A percentile compares a stretch with the other conserved stretches of the same genome.
These are phyloP conservation scores for Fonsecaea nubica DNA, from an alignment of 2,329 filamentous ascomycete genomes.

Conservation along the genomic window DNA sequence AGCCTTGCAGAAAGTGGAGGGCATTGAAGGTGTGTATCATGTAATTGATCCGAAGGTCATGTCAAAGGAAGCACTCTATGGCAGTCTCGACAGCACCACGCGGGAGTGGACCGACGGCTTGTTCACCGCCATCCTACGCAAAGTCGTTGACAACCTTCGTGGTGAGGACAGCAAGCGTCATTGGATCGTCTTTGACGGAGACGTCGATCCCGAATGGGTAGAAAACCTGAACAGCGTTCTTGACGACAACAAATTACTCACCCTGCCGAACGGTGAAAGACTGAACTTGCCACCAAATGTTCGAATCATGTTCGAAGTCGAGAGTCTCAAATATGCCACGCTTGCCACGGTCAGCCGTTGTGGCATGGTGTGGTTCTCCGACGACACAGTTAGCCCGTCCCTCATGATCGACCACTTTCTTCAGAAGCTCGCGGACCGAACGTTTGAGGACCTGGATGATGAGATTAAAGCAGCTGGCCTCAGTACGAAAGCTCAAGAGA, in stretches of 20 bases:
- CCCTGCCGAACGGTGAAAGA: conserved; percentile 95
- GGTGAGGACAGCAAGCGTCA: conserved; percentile 96
- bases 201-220: conserved; percentile 99
- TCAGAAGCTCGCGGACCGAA: conserved; percentile 76
- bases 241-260: conserved; percentile 98
- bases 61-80: conserved; percentile 98
- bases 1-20: conserved; percentile 88
- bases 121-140: conserved; percentile 95
- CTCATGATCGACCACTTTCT: conserved; percentile 96
- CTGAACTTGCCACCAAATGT: conserved; percentile 93
- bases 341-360: conserved; percentile 98
- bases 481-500: conserved; percentile 76
- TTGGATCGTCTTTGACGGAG: conserved; percentile 99
- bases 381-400: conserved; percentile 88
- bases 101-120: conserved; percentile 98
- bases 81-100: conserved; percentile 93
- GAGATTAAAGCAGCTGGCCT: conserved; percentile 80
- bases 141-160: conserved; percentile 98
- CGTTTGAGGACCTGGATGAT: conserved; percentile 95
- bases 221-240: conserved; percentile 99
- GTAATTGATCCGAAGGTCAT: conserved; percentile 99
- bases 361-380: conserved; percentile 99
- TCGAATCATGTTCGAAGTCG: conserved; percentile 99
- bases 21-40: conserved; percentile 91
- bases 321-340: conserved; percentile 95